These are phyloP conservation scores for Panicum hallii DNA, from an alignment of 202 grass and related monocot species.

Conservation along the genomic window DNA sequence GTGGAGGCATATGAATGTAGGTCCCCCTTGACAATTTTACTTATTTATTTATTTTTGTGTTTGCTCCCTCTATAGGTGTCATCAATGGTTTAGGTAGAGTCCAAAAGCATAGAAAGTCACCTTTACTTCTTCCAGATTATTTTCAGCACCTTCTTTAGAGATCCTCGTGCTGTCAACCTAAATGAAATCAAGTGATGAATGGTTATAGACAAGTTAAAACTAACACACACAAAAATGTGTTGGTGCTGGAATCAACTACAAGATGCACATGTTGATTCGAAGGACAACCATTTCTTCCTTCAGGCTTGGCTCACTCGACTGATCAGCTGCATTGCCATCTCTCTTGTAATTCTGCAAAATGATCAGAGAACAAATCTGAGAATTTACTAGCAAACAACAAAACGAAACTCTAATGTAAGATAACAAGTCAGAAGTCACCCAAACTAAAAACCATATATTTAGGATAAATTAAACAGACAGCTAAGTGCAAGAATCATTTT, in stretches of 20 bases:
- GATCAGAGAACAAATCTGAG: constrained; percentile 22
- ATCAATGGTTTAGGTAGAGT: constrained; percentile 16
- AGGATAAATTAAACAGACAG: not conserved
- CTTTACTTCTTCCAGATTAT: constrained; percentile 32
- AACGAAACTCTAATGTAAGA: not conserved
- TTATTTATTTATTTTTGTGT: not conserved
- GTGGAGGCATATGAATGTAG: too few species aligned
- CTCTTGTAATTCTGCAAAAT: constrained; percentile 49
- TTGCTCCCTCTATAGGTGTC: not conserved
- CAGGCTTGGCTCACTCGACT: constrained; percentile 18
- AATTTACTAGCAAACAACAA: not conserved
- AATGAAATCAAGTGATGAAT: constrained; percentile 8
- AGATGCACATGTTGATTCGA: constrained; percentile 25
- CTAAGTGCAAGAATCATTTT: not conserved
- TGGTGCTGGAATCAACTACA: not conserved
- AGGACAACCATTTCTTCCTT: constrained; percentile 43
- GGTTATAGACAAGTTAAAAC: not conserved
- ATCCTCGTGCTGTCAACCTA: constrained; percentile 22
- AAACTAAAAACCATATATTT: not conserved
- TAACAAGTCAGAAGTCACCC: not conserved
- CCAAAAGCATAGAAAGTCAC: constrained; percentile 21
- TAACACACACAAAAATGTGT: not conserved
- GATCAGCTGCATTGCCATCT: constrained; percentile 9
- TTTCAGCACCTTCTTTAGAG: constrained; percentile 26
- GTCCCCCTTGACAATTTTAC: too few species aligned